These are phyloP conservation scores for Hanseniaspora valbyensis DNA, from an alignment of 805 yeast genomes.

Conservation along the genomic window DNA sequence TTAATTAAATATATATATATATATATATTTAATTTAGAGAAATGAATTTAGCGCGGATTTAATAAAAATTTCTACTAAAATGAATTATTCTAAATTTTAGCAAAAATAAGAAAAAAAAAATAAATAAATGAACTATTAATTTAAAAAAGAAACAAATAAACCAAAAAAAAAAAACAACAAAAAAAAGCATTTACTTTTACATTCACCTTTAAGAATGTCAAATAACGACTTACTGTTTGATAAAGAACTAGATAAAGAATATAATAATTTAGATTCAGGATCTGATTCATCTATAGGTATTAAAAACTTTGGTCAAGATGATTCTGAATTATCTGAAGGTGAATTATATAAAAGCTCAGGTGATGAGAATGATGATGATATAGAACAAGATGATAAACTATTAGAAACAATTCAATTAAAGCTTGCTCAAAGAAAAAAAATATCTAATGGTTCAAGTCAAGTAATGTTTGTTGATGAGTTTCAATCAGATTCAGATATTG, in stretches of 20 bases:
- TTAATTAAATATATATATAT: background rate
- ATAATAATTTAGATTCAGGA: background rate
- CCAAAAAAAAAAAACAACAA: too few relatives aligned
- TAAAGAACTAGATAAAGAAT: background rate
- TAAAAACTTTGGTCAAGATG: conserved; percentile 10
- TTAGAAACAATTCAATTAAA: background rate
- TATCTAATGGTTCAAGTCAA: background rate
- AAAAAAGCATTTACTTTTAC: too few relatives aligned
- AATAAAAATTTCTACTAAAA: too few relatives aligned
- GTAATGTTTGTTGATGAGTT: conserved; percentile 15
- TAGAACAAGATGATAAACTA: background rate
- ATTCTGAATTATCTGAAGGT: conserved; percentile 8
- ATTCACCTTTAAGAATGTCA: background rate
- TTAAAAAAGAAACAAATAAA: too few relatives aligned
- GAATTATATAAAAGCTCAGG: background rate
- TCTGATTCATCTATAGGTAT: conserved; percentile 14
- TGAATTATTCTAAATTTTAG: too few relatives aligned
- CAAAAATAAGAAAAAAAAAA: too few relatives aligned
- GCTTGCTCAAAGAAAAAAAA: background rate
- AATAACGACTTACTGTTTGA: background rate
- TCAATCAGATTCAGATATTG: conserved; percentile 1
- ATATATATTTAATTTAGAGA: background rate
- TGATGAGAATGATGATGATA: background rate
- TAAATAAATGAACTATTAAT: too few relatives aligned
- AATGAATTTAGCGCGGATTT: too few relatives aligned